phyloP scores from a whole-genome alignment of 1,284 basidiomycete species.

The Leccinum pachyderme region DNA sequence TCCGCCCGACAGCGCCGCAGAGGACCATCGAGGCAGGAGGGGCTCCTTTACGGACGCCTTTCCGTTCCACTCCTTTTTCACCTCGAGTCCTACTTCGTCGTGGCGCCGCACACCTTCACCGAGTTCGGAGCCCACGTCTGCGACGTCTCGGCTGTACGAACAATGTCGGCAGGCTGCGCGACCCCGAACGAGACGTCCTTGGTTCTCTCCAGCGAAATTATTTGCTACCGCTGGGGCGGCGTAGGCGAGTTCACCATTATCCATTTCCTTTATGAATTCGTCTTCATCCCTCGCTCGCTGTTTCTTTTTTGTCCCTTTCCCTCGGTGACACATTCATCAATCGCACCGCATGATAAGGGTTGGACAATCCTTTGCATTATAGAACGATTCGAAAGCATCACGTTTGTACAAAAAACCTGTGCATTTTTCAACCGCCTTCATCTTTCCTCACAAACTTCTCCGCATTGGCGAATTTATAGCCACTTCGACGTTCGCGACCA shows the following conservation, averaged over 20 bases:
- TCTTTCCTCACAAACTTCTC: conserved; percentile 22
- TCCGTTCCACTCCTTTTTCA: conserved; percentile 41
- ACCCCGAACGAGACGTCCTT: conserved; percentile 51
- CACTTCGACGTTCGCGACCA: conserved; percentile 28
- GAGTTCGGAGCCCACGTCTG: conserved; percentile 21
- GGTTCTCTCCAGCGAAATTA: conserved; percentile 57
- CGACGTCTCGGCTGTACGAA: conserved; percentile 21
- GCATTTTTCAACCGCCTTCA: conserved; percentile 13
- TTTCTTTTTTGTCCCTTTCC: conserved; percentile 6
- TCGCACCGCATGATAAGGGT: background rate
- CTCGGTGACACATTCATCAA: conserved; percentile 4
- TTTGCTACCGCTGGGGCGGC: conserved; percentile 45
- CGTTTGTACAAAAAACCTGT: conserved; percentile 24
- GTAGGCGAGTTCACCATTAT: conserved; percentile 23
- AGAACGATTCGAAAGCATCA: conserved; percentile 14
- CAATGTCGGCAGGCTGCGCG: conserved; percentile 41
- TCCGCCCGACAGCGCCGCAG: conserved; percentile 23
- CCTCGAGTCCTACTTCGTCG: conserved; percentile 31
- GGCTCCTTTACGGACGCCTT: conserved; percentile 43
- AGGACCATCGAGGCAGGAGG: conserved; percentile 27
- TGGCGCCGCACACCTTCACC: conserved; percentile 34
- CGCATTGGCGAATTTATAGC: conserved; percentile 13
- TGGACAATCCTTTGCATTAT: background rate
- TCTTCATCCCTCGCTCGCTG: background rate
- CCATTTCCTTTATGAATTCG: conserved; percentile 11